Conservation (phyloP, 306 rosid species). For the Vigna angularis region DNA sequence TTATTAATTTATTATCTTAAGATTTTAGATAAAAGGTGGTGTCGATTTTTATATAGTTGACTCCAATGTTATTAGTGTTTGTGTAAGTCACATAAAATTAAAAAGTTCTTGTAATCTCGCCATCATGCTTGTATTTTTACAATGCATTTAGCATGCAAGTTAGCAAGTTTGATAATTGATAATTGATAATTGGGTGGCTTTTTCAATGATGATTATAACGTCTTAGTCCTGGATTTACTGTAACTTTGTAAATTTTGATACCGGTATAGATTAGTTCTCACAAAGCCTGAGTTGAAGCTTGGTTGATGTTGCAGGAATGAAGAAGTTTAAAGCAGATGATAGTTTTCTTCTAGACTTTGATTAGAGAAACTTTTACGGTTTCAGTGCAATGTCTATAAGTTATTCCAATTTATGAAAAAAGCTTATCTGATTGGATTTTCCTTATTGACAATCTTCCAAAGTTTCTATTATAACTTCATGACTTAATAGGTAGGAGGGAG, state of each 20-base stretch:
- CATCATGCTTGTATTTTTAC: not conserved
- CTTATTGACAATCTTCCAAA: conserved; percentile 1
- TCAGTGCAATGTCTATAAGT: conserved; percentile 13
- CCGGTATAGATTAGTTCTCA: not conserved
- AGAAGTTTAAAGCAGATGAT: not conserved
- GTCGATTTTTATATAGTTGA: no score
- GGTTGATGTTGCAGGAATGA: not conserved
- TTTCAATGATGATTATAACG: conserved; percentile 23
- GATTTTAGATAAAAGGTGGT: no score
- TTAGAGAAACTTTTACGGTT: not conserved
- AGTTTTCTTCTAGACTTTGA: not conserved
- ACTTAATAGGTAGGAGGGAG: no score
- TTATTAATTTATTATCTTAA: no score
- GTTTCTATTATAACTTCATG: no score
- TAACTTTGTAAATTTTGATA: conserved; percentile 14
- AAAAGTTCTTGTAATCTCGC: not conserved
- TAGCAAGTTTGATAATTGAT: conserved; percentile 1
- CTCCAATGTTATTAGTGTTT: accelerated
- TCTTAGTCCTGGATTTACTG: not conserved
- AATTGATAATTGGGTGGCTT: not conserved
- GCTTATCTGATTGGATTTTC: not conserved
- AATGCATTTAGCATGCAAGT: conserved; percentile 10
- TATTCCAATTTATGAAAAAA: not conserved
- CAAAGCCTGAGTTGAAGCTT: not conserved
- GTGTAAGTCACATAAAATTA: not conserved